A percentile compares a stretch with the other conserved stretches of the same genome.
phyloP scores from a whole-genome alignment of 257 asterid genomes.

The Ajuga chamaepitys region DNA sequence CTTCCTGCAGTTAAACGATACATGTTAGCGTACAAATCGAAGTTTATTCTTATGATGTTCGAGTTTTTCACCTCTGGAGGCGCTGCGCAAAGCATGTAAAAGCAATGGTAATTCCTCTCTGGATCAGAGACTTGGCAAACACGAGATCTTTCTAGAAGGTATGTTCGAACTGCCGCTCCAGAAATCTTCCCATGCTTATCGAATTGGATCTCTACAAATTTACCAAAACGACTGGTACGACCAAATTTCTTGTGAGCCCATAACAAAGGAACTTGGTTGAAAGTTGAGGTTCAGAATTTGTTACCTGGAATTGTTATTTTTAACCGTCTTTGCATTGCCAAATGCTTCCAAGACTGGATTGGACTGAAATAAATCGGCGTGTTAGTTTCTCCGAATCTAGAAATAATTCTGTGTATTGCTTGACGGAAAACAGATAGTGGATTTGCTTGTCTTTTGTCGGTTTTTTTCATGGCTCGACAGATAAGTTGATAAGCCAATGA shows the following conservation, averaged over 20 bases:
- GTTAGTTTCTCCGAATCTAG: constrained; percentile 9
- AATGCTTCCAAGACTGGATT: constrained; percentile 97
- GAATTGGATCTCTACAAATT: constrained; percentile 93
- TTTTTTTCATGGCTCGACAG: too few relatives aligned
- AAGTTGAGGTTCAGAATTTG: constrained; percentile 4
- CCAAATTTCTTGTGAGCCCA: constrained; percentile 38
- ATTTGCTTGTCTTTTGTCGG: too few relatives aligned
- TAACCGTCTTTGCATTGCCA: constrained; percentile 93
- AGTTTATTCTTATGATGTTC: background rate
- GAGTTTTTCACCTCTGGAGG: constrained; percentile 73
- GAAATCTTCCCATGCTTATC: constrained; percentile 90
- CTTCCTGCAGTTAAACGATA: constrained; percentile 46
- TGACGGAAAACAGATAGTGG: too few relatives aligned
- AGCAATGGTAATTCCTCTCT: constrained; percentile 92
- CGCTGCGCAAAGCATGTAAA: constrained; percentile 95
- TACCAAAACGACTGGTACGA: constrained; percentile 90
- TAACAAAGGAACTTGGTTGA: background rate
- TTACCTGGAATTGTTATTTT: constrained; percentile 92
- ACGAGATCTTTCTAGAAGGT: constrained; percentile 89
- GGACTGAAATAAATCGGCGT: constrained; percentile 42
- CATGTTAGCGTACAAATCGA: constrained; percentile 11
- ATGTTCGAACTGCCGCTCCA: constrained; percentile 95
- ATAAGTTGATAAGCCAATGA: too few relatives aligned
- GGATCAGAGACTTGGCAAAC: constrained; percentile 97
- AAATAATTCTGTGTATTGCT: too few relatives aligned